A percentile compares a stretch with the other conserved stretches of the same genome.
Conservation (phyloP, 345 rosid genomes). For the Dipteronia dyeriana region DNA sequence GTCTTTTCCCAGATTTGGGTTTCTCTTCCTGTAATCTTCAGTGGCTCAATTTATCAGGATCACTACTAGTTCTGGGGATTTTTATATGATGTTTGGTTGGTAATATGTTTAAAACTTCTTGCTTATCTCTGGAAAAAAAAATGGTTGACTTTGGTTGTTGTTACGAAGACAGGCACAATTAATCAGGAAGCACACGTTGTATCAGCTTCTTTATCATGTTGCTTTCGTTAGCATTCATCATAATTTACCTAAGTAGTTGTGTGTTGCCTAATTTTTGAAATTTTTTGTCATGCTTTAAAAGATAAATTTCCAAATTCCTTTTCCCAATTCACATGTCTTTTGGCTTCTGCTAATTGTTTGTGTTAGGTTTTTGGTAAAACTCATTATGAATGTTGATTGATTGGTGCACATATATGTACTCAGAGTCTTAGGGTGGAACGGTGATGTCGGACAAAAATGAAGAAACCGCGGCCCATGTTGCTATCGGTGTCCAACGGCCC, state of each 20-base stretch:
- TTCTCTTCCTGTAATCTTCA: background rate
- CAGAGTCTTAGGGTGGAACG: background rate
- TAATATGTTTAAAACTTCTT: background rate
- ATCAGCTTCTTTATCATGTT: background rate
- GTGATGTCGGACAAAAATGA: too few species aligned
- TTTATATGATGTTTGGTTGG: background rate
- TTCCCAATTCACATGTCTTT: too few species aligned
- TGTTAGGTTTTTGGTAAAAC: background rate
- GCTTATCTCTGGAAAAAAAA: too few species aligned
- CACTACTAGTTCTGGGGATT: background rate
- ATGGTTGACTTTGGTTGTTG: background rate
- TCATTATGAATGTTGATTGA: background rate
- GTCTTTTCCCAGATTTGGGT: constrained; percentile 23
- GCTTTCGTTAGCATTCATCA: background rate
- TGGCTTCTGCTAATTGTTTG: too few species aligned
- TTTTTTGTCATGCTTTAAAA: background rate
- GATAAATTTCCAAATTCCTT: too few species aligned
- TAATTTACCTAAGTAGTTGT: background rate
- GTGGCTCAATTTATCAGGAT: constrained; percentile 6
- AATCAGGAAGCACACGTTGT: background rate
- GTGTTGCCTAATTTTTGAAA: background rate
- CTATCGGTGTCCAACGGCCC: too few species aligned
- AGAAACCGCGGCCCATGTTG: too few species aligned
- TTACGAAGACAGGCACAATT: background rate
- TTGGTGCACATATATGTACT: background rate